Conservation (phyloP, 2,329 filamentous ascomycete species). For the Alternaria dauci region DNA sequence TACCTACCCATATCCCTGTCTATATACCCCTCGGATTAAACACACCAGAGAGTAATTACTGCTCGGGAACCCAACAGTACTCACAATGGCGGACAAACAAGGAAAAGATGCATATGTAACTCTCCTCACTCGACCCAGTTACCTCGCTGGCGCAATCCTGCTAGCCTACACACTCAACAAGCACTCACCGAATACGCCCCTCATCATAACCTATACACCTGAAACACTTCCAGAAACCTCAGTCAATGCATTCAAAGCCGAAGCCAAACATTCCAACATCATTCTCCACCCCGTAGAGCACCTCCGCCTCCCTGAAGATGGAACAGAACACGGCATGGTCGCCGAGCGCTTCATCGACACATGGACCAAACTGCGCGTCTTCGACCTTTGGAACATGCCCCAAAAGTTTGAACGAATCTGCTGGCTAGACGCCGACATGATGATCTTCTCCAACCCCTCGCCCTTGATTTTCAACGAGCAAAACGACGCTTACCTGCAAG, state of each 20-base stretch:
- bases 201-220: conserved; percentile 61
- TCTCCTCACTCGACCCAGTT: conserved; percentile 61
- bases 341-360: conserved; percentile 63
- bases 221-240: conserved; percentile 51
- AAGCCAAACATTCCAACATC: conserved; percentile 54
- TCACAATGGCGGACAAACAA: conserved; percentile 20
- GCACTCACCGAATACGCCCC: conserved; percentile 56
- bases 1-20: not conserved
- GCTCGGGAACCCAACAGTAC: not conserved
- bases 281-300: conserved; percentile 52
- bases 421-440: conserved; percentile 64
- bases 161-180: conserved; percentile 60
- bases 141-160: conserved; percentile 62
- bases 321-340: conserved; percentile 51
- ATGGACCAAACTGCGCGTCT: conserved; percentile 65
- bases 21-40: not conserved
- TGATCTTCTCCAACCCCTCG: conserved; percentile 54
- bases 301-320: conserved; percentile 50
- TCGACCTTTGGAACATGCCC: conserved; percentile 51
- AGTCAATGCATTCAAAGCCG: conserved; percentile 54
- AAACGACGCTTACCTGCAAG: conserved; percentile 45
- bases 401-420: conserved; percentile 51
- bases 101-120: conserved; percentile 57
- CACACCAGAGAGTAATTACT: not conserved
- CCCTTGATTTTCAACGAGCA: conserved; percentile 53